phyloP scores from a whole-genome alignment of 2,329 filamentous ascomycete genomes.

The Talaromyces atroroseus region DNA sequence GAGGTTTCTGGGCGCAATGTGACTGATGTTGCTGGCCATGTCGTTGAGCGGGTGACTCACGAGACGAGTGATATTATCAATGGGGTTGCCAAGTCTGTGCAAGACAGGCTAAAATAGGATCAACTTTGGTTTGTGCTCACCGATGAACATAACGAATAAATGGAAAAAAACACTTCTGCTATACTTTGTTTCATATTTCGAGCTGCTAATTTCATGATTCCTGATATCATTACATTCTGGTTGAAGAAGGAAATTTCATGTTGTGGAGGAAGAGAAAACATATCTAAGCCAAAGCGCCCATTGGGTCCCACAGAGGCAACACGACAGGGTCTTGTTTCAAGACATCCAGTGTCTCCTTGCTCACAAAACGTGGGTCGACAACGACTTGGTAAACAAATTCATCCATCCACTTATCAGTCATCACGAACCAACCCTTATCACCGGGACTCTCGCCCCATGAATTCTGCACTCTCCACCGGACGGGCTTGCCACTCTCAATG shows the following conservation, averaged over 20 bases:
- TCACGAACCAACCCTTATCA: conserved; percentile 80
- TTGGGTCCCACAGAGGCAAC: conserved; percentile 73
- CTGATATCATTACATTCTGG: neutral
- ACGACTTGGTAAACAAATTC: conserved; percentile 83
- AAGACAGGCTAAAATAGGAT: neutral
- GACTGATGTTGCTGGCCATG: conserved; percentile 2
- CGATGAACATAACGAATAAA: neutral
- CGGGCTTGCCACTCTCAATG: conserved; percentile 60
- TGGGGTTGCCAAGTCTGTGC: neutral
- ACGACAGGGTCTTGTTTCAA: conserved; percentile 65
- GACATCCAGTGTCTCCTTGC: conserved; percentile 62
- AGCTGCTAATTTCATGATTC: neutral
- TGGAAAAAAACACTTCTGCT: neutral
- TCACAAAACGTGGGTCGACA: conserved; percentile 65
- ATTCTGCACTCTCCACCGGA: conserved; percentile 84
- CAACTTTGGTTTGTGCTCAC: neutral
- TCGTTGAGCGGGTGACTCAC: neutral
- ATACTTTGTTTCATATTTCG: neutral
- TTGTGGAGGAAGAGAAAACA: neutral
- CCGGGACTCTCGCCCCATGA: conserved; percentile 69
- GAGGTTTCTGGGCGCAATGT: conserved; percentile 7
- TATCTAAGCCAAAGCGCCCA: conserved; percentile 62
- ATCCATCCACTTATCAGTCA: conserved; percentile 76
- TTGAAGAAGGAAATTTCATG: neutral
- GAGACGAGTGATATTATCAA: conserved; percentile 1